Evolutionary conservation across 1,139 yeast genomes (phyloP), one percentile per base, ranked within the genome.

Genomic region (Scheffersomyces cryptocercus): DNA sequence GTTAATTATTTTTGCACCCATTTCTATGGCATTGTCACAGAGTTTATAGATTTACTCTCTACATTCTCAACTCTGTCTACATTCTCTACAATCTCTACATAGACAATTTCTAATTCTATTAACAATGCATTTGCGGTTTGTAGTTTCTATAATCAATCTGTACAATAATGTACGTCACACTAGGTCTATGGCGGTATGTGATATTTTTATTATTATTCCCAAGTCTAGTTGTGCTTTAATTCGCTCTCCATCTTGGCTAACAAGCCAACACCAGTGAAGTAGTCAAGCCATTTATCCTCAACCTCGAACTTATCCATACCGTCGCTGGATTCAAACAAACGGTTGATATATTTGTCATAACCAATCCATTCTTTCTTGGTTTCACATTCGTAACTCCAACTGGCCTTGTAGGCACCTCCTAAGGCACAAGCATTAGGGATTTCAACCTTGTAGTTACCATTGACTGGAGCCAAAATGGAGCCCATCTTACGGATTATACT

Each of bases 331-430:
- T 78, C 69, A 54, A 79, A 80, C 33, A 63, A 64, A 6, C 61
- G 54, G 29, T 59, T 62, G 39, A 79, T 63, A 60, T 80, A 80
- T 28, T 66, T 62, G 46, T 70, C 70, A 50, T 68, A 68, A 39
- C 64, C 68, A 44, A 82, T 55, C 58, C 75, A 75, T 12, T 67
- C 54, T 29, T 62, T 55, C 41, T 56, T 45, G n/a, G 49, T 33
- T 55, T 73, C 77, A 55, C 77, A 62, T 47, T 60, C 49, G 59
- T 69, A 61, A 42, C 85, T 77, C 88, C 95, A 89, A 41, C 85
- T 74, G 1, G 97, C 95, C 60, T 88, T 86, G 65, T 79, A 87
- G 35, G 96, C 95, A 4, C 97, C 96, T n/a, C 97, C 97, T 39
- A 88, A 68, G 1, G 97, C 97, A 74, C 97, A 90, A 1, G 97